These are phyloP conservation scores for Hebeloma cylindrosporum DNA, from an alignment of 768 basidiomycete species.

Conservation along the genomic window DNA sequence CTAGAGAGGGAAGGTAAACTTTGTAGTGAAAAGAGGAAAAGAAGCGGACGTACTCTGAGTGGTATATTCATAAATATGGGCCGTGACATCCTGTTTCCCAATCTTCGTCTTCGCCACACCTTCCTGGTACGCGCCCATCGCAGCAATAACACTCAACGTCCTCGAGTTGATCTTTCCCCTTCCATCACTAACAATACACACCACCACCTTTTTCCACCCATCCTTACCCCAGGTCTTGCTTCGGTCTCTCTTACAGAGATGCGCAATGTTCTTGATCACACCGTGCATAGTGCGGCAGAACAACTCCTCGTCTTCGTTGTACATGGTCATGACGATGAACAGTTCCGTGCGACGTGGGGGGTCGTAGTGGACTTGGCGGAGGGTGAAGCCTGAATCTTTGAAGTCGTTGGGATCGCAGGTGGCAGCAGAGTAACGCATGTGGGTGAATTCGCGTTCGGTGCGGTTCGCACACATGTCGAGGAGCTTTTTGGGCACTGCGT, in stretches of 20 bases:
- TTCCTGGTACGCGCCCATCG: constrained; percentile 95
- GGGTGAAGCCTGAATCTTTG: constrained; percentile 74
- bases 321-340: constrained; percentile 99
- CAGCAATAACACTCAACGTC: constrained; percentile 83
- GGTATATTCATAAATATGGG: constrained; percentile 94
- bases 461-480: constrained; percentile 77
- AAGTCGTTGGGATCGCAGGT: constrained; percentile 98
- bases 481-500: constrained; percentile 87
- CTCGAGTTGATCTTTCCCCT: constrained; percentile 81
- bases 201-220: constrained; percentile 98
- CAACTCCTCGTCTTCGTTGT: constrained; percentile 89
- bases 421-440: constrained; percentile 95
- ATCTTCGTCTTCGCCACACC: constrained; percentile 86
- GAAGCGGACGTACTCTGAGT: constrained; percentile 66
- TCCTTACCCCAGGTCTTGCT: constrained; percentile 97
- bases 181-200: constrained; percentile 89
- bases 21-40: not conserved
- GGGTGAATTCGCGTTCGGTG: constrained; percentile 87
- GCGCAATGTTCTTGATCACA: constrained; percentile 91
- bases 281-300: constrained; percentile 95
- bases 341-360: constrained; percentile 89
- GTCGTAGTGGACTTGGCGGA: constrained; percentile 90
- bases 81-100: constrained; percentile 78
- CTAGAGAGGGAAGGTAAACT: constrained; percentile 35
- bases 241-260: constrained; percentile 81